Base-by-base conservation (phyloP, 176 grass and related monocot genomes). In the Ensete ventricosum region DNA sequence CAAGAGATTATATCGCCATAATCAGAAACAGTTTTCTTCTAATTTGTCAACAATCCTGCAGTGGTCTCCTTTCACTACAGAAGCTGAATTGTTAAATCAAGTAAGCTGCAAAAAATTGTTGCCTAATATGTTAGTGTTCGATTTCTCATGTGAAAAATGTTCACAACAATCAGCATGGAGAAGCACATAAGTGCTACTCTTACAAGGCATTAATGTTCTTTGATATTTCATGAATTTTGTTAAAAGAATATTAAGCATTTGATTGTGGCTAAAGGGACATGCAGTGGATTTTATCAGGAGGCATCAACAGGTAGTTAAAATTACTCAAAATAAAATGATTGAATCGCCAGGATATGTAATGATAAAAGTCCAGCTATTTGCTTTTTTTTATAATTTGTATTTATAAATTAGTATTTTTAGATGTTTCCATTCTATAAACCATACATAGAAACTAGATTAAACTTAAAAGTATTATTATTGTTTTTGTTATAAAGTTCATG, bases 11-110 rank as follows among this genome's bases (percentile, higher is more conserved):
- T 80, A 87, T 75, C 88, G 95, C 52, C 76, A 90, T 77, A 80
- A 89, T 76, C 82, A 87, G 71, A 98, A 91, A 43, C 95, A 91
- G 16, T 94, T 89, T 82, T 93, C 83, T 83, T 93, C 90, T 80
- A 94, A 91, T 85, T 85, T 98, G 64, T 76, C 77, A 66, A 89
- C 89, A 51, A 82, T 98, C 77, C 87, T 89, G 20, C 85, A 94
- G 85, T 98, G 95, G 95, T 98, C 95, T 52, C 90, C 95, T 71
- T 98, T 98, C 85, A 51, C 75, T 73, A 91, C 84, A 68, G 95
- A 98, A 84, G 80, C 73, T 80, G 85, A 91, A 81, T 87, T 98
- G 63, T 88, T 83, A 71, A 83, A 84, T 72, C 90, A 98, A 87
- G 95, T 98, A 89, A 26, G 81, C n/a, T 53, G 23, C 19, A 62